These are phyloP conservation scores for Clohesyomyces aquaticus DNA, from an alignment of 495 filamentous ascomycete genomes.

Conservation along the genomic window DNA sequence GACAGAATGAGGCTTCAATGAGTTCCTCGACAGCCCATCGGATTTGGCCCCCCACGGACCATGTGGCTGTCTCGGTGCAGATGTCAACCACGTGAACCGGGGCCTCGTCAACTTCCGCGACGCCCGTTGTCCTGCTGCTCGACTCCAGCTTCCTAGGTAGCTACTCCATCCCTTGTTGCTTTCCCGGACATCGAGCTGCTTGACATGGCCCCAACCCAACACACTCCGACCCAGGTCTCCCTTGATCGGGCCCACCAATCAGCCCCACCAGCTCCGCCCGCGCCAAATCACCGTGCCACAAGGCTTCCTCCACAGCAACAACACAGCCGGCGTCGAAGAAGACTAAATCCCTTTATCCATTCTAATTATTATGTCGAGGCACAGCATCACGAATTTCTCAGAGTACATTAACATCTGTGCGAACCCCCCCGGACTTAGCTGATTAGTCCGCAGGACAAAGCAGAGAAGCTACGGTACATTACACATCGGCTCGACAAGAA, in stretches of 20 bases:
- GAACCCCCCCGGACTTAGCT: neutral
- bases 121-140: neutral
- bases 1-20: neutral
- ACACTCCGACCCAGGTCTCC: neutral
- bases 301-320: neutral
- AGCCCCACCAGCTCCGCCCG: neutral
- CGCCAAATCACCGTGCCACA: neutral
- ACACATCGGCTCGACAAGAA: slow-evolving; percentile 8
- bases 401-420: neutral
- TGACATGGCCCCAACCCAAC: neutral
- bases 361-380: neutral
- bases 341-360: neutral
- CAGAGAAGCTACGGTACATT: slow-evolving; percentile 2
- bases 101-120: neutral
- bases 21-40: neutral
- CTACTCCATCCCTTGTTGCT: neutral
- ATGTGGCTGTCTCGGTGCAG: neutral
- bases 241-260: neutral
- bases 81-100: neutral
- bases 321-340: neutral
- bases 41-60: neutral
- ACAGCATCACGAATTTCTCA: slow-evolving; percentile 1
- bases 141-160: neutral
- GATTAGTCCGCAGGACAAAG: slow-evolving; percentile 5
- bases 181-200: neutral